A percentile compares a stretch with the other conserved stretches of the same genome.
Evolutionary conservation across 257 asterid genomes (phyloP).

Genomic region (Nicotiana tomentosiformis): DNA sequence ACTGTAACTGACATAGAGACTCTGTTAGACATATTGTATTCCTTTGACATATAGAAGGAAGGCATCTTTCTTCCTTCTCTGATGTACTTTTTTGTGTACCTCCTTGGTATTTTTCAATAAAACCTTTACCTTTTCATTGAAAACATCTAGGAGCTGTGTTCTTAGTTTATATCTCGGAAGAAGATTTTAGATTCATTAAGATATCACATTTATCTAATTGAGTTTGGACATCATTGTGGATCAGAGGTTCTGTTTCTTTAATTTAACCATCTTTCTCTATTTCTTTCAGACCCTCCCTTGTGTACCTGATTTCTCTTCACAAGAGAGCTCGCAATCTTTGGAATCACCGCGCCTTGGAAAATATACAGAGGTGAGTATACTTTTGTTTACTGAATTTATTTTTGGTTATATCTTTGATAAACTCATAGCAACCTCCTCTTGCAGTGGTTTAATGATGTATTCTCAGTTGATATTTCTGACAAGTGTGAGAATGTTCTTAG

Average conservation of each 20-base stretch:
- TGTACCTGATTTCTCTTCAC: conserved; percentile 64
- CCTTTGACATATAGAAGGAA: too few relatives aligned
- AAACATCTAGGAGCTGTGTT: background rate
- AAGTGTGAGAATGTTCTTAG: conserved; percentile 80
- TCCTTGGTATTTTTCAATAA: too few relatives aligned
- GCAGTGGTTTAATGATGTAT: conserved; percentile 91
- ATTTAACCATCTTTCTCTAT: conserved; percentile 15
- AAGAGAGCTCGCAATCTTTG: conserved; percentile 34
- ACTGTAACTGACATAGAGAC: too few relatives aligned
- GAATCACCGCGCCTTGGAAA: conserved; percentile 70
- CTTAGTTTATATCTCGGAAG: background rate
- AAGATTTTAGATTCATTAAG: background rate
- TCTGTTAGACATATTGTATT: too few relatives aligned
- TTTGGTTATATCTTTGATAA: conserved; percentile 9
- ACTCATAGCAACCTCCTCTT: conserved; percentile 16
- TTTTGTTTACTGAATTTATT: conserved; percentile 12
- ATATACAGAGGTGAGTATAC: conserved; percentile 69
- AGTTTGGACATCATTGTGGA: background rate
- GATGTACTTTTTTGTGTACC: too few relatives aligned
- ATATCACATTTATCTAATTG: background rate
- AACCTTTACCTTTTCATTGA: too few relatives aligned
- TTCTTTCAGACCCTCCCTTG: conserved; percentile 70
- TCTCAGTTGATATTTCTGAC: conserved; percentile 71
- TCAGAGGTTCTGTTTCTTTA: background rate
- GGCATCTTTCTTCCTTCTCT: too few relatives aligned